These are phyloP conservation scores for Coniferiporia weirii DNA, from an alignment of 1,284 basidiomycete species.

Conservation along the genomic window DNA sequence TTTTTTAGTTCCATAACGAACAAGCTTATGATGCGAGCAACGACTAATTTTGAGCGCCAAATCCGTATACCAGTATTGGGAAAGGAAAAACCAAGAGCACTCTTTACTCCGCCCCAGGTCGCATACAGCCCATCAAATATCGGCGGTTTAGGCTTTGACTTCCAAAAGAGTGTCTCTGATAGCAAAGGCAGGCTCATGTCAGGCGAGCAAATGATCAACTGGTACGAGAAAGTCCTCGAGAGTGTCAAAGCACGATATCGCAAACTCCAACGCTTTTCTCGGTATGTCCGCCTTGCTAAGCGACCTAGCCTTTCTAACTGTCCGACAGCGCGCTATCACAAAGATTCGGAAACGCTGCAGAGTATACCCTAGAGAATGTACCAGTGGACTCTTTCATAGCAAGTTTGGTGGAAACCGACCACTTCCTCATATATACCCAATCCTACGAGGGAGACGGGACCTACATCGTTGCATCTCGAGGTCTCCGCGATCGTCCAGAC, in stretches of 20 bases:
- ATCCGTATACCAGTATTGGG: constrained; percentile 66
- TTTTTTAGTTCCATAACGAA: constrained; percentile 73
- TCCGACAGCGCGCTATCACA: constrained; percentile 65
- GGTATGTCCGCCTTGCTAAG: constrained; percentile 43
- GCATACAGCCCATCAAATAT: constrained; percentile 9
- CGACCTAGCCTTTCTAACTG: neutral
- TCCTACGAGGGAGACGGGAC: constrained; percentile 86
- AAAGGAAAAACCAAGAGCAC: constrained; percentile 22
- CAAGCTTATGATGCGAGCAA: constrained; percentile 85
- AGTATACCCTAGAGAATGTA: constrained; percentile 83
- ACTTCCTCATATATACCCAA: constrained; percentile 93
- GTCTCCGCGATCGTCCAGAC: constrained; percentile 81
- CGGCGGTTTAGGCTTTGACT: constrained; percentile 15
- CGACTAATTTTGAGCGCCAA: constrained; percentile 92
- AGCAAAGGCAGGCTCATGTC: constrained; percentile 46
- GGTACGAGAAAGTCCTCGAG: constrained; percentile 94
- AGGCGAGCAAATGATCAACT: constrained; percentile 76
- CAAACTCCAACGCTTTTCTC: constrained; percentile 89
- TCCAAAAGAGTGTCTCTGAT: constrained; percentile 8
- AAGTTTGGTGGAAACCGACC: constrained; percentile 79
- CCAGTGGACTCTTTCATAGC: constrained; percentile 80
- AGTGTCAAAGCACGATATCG: constrained; percentile 90
- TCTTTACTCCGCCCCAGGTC: constrained; percentile 2
- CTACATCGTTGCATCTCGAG: constrained; percentile 87
- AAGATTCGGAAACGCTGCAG: constrained; percentile 93